Percentiles rank a stretch among this genome's conserved stretches.
Conservation (phyloP, 2,329 filamentous ascomycete genomes). For the Trichoderma sp. region DNA sequence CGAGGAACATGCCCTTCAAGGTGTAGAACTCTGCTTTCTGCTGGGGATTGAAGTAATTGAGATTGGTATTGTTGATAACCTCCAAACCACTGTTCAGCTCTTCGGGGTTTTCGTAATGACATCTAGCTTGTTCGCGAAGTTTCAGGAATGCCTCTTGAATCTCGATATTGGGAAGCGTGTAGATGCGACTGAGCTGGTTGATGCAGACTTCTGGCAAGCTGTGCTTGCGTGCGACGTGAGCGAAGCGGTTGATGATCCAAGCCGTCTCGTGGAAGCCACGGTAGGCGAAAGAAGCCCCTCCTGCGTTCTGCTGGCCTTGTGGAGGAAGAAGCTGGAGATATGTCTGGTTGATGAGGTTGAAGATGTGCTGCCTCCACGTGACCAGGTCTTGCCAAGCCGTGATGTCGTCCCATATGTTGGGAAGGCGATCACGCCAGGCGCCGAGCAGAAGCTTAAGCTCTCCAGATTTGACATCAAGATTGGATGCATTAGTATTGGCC, state of each 20-base stretch:
- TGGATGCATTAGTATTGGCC: constrained; percentile 74
- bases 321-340: constrained; percentile 83
- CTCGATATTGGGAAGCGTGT: constrained; percentile 97
- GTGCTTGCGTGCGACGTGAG: constrained; percentile 95
- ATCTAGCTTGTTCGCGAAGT: constrained; percentile 96
- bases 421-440: constrained; percentile 91
- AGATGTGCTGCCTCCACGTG: constrained; percentile 99
- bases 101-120: constrained; percentile 92
- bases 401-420: constrained; percentile 99
- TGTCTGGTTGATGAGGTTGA: constrained; percentile 91
- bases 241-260: constrained; percentile 99
- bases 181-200: constrained; percentile 93
- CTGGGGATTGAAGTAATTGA: constrained; percentile 93
- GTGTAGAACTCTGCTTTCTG: constrained; percentile 99
- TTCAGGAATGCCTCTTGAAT: constrained; percentile 99
- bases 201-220: constrained; percentile 96
- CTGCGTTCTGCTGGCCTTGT: constrained; percentile 70
- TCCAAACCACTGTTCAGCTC: constrained; percentile 91
- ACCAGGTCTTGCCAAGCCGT: constrained; percentile 98
- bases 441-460: constrained; percentile 91
- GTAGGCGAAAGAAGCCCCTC: constrained; percentile 84
- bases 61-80: constrained; percentile 98
- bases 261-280: constrained; percentile 97
- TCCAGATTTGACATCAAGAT: constrained; percentile 89
- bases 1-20: constrained; percentile 98